A percentile compares a stretch with the other conserved stretches of the same genome.
These are phyloP conservation scores for Syzygium syzygioides DNA, from an alignment of 441 rosid species.

Conservation along the genomic window DNA sequence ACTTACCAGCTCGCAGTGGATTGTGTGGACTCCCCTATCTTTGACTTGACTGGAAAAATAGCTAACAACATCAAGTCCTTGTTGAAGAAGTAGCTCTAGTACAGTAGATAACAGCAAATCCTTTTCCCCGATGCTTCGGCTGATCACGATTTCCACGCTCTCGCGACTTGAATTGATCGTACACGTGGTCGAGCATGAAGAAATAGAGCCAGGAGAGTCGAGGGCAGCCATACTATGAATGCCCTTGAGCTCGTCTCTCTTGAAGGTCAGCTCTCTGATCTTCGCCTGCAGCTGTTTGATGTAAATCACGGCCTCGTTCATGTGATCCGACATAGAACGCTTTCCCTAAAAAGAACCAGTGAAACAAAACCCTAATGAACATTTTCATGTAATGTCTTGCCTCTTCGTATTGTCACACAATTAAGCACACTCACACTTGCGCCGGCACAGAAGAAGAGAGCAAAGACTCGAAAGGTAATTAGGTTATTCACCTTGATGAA, in stretches of 20 bases:
- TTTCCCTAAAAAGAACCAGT: background rate
- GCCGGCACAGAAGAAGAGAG: background rate
- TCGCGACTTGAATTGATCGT: background rate
- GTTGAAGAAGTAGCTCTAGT: background rate
- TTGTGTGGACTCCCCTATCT: background rate
- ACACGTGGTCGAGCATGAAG: background rate
- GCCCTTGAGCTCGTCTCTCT: conserved; percentile 6
- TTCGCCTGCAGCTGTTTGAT: background rate
- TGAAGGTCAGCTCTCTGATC: background rate
- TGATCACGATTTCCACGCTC: background rate
- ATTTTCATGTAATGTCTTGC: background rate
- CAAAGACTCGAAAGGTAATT: background rate
- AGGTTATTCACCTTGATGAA: background rate
- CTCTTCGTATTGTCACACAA: background rate
- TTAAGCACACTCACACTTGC: background rate
- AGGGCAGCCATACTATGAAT: background rate
- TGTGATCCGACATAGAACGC: conserved; percentile 13
- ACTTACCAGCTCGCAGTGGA: background rate
- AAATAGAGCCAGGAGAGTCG: background rate
- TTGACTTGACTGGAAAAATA: background rate
- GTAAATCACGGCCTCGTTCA: conserved; percentile 2
- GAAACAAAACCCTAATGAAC: background rate
- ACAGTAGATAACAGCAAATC: background rate
- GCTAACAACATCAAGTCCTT: background rate
- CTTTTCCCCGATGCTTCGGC: background rate